Base-by-base conservation (phyloP, 345 rosid genomes). In the Populus nigra region DNA sequence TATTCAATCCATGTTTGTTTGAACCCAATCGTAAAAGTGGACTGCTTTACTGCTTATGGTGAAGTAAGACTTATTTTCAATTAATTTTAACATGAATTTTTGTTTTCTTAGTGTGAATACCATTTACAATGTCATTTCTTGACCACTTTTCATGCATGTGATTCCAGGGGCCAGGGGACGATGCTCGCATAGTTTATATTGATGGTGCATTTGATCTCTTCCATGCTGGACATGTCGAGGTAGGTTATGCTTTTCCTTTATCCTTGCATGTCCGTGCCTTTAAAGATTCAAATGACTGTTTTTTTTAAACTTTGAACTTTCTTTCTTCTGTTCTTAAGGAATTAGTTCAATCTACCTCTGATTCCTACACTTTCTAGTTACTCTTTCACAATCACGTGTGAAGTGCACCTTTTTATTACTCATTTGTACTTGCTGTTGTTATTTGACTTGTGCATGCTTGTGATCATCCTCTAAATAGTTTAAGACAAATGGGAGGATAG, bases 151-250 rank as follows among this genome's bases (percentile, higher is more conserved):
- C n/a, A 29, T 65, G 20, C 59, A 69, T 79, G 71, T 79, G 71
- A 71, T 71, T 81, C 80, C 80, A 91, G 96, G 91, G 90, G n/a
- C 90, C 96, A 0, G 90, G 89, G 69, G 87, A 88, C 33, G 88
- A 88, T 81, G 89, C 94, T 73, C 91, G 87, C 55, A 86, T 91
- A 74, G 77, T 91, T 79, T 91, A 91, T 76, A 90, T 91, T 15
- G 96, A 86, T 77, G 96, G 96, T 49, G 96, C 92, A 62, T 91
- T 91, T 81, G 96, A 91, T 86, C 91, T 91, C 75, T 91, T 91
- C 80, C 94, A 90, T 86, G 96, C 96, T 55, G 96, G 96, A 69
- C 96, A 90, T 84, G 92, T 90, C 25, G 94, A 91, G 96, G 94
- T 91, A 86, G 77, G 9, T 73, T 57, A 17, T 59, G 9, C 25